These are phyloP conservation scores for Berberis thunbergii DNA, from an alignment of 164 flowering plant species.

Conservation along the genomic window DNA sequence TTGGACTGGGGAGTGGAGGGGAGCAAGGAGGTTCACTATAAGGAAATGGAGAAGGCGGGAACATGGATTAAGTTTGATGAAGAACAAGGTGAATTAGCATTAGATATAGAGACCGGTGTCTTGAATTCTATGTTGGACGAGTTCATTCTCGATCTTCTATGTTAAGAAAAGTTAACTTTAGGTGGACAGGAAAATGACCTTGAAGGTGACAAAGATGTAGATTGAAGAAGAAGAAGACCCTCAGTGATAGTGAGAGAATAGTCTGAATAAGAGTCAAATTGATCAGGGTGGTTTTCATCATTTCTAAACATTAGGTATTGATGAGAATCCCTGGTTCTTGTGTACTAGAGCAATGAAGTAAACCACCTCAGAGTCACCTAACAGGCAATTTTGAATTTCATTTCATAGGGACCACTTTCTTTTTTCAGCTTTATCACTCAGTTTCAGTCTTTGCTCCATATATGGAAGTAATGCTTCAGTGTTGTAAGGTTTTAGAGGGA, in stretches of 20 bases:
- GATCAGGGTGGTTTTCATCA: no score
- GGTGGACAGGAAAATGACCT: background rate
- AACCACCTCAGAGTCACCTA: background rate
- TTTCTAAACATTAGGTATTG: no score
- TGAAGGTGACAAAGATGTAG: background rate
- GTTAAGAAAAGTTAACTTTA: background rate
- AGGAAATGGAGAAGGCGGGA: constrained; percentile 43
- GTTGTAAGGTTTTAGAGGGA: no score
- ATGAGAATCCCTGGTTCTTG: no score
- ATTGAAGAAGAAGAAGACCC: no score
- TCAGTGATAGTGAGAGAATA: no score
- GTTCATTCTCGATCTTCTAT: constrained; percentile 29
- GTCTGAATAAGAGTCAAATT: no score
- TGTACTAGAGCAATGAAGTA: no score
- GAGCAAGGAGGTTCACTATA: constrained; percentile 25
- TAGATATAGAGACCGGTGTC: constrained; percentile 34
- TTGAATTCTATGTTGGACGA: constrained; percentile 40
- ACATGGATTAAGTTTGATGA: constrained; percentile 31
- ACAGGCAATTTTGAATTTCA: constrained; percentile 4
- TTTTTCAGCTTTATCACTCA: no score
- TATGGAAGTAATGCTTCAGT: no score
- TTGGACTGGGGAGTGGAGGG: constrained; percentile 36
- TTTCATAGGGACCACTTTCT: no score
- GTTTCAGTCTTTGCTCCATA: no score
- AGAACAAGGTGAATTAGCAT: constrained; percentile 30